Evolutionary conservation across 2,329 filamentous ascomycete species (phyloP), one percentile per base, ranked within the genome.

Genomic region (Fonsecaea pedrosoi): DNA sequence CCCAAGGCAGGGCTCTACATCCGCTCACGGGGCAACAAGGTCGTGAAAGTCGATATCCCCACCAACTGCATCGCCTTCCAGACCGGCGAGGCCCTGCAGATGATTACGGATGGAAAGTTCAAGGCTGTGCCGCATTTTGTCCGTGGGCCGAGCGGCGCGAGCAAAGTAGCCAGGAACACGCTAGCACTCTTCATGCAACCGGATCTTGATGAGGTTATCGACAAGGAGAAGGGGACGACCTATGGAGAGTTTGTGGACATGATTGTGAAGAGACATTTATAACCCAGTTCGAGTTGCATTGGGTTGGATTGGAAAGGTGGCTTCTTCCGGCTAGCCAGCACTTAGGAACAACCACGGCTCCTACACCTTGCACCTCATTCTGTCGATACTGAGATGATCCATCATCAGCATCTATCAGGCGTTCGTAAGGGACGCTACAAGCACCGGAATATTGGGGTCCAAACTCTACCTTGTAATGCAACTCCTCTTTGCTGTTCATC

Each of bases 71-170:
- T 98, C 59, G 95, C 92, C 0, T 98, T 98, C 77, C 94, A 98
- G 82, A 98, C 94, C 0, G 94, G 94, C 1, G 92, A 97, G 80
- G 90, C 94, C 0, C 82, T 98, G 60, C 90, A 98, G 80, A 84
- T 92, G 66, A 97, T 98, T 76, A 98, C 94, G 0, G 83, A 86
- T 15, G 95, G 94, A 9, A 89, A 87, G 75, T 97, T 98, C 82
- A 92, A 90, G 78, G 95, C 94, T 0, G 95, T 98, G 67, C 94
- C 95, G 71, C 95, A 98, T 82, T 97, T 96, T 78, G 94, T 98
- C 7, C 85, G 90, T 70, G 94, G 93, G 74, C 25, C 56, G 18
- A 48, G 38, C 38, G 57, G 21, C 6, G 8, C 18, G 77, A 82
- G 53, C 5, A 50, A 42, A 10, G 25, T 94, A 66, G 90, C 90